phyloP scores from a whole-genome alignment of 148 eudicot species.

The Camellia lanceoleosa region DNA sequence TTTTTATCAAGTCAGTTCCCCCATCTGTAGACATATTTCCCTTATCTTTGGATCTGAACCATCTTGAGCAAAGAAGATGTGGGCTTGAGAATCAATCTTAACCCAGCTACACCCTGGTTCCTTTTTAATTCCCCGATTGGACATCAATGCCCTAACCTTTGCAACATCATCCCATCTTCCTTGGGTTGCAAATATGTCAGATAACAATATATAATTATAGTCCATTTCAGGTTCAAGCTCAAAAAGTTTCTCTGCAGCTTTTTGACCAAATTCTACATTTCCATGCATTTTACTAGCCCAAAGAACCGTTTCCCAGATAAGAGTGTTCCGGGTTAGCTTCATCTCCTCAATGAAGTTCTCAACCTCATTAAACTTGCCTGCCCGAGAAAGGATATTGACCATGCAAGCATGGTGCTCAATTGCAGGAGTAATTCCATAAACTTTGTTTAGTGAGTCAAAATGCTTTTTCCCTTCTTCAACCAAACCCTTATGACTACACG shows the following conservation, averaged over 20 bases:
- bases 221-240: slow-evolving; percentile 29
- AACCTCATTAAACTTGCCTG: slow-evolving; percentile 40
- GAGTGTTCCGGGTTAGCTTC: slow-evolving; percentile 32
- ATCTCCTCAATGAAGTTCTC: slow-evolving; percentile 32
- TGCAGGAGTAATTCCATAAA: slow-evolving; percentile 30
- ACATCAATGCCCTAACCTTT: slow-evolving; percentile 38
- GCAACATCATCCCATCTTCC: slow-evolving; percentile 43
- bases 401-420: slow-evolving; percentile 45
- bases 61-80: slow-evolving; percentile 45
- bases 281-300: slow-evolving; percentile 41
- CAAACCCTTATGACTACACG: slow-evolving; percentile 47
- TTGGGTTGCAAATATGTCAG: slow-evolving; percentile 41
- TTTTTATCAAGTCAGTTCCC: slow-evolving; percentile 14
- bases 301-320: slow-evolving; percentile 48
- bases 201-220: slow-evolving; percentile 36
- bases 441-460: slow-evolving; percentile 35
- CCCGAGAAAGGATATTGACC: slow-evolving; percentile 46
- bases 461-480: slow-evolving; percentile 31
- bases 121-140: slow-evolving; percentile 36
- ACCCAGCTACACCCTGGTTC: slow-evolving; percentile 57
- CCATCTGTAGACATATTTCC: slow-evolving; percentile 35
- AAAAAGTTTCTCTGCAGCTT: slow-evolving; percentile 39
- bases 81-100: slow-evolving; percentile 31
- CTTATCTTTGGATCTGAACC: slow-evolving; percentile 30
- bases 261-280: slow-evolving; percentile 44